Evolutionary conservation across 352 stramenopile species (phyloP).

Genomic region (Globisporangium abappressorium): DNA sequence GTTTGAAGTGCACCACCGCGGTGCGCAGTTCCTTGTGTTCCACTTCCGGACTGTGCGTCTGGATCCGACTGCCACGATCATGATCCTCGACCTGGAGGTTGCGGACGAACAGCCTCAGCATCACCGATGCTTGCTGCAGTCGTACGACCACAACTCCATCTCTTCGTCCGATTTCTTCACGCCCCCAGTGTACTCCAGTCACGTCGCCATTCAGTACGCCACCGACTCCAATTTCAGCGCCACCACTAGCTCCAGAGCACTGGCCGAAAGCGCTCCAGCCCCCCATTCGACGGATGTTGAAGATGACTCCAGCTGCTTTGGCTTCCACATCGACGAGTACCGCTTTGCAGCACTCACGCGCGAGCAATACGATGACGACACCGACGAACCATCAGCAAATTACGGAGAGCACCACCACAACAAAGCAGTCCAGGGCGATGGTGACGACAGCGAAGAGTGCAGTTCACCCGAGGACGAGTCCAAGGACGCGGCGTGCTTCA

Average conservation of each 20-base stretch:
- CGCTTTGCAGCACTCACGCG: conserved; percentile 15
- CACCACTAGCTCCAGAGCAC: neutral
- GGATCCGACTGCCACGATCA: conserved; percentile 19
- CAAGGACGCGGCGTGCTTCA: conserved; percentile 25
- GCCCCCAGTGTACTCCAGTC: conserved; percentile 13
- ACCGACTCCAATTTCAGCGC: neutral
- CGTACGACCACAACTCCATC: conserved; percentile 2
- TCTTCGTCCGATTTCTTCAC: conserved; percentile 21
- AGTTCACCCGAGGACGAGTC: conserved; percentile 23
- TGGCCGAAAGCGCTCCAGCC: neutral
- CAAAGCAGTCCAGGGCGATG: neutral
- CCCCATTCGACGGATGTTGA: neutral
- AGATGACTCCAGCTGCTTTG: conserved; percentile 18
- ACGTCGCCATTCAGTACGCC: conserved; percentile 22
- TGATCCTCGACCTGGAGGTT: conserved; percentile 18
- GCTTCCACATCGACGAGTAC: conserved; percentile 39
- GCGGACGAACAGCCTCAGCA: neutral
- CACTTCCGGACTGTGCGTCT: conserved; percentile 28
- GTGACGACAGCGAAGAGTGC: conserved; percentile 4
- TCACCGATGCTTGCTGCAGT: neutral
- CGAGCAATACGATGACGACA: neutral
- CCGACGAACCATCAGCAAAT: neutral
- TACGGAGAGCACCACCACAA: neutral
- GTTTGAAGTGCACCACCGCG: conserved; percentile 20
- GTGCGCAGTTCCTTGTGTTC: conserved; percentile 37